Evolutionary conservation across 169 alveolate species (phyloP), one percentile per base, ranked within the genome.

Genomic region (Plasmodium vivax): DNA sequence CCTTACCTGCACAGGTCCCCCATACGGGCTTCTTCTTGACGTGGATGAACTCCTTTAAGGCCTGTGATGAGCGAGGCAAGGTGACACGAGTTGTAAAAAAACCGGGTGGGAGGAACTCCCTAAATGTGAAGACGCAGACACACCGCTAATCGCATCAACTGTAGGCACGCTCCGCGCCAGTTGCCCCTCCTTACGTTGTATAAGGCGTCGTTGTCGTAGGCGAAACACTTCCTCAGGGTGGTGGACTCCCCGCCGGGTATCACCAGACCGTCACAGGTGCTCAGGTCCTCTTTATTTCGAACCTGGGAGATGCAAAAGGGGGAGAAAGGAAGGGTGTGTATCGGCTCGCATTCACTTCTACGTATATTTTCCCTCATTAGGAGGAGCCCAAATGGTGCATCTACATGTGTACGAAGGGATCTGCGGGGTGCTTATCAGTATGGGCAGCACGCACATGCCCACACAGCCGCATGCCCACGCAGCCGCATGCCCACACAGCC

Each of bases 171-270:
- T 1, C 72, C 19, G 12, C 56, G 12, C 8, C 27, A 51, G 62
- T 14, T 51, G 4, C 23, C 23, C 8, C 12, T 71, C 62, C 62
- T 58, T 88, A 88, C 94, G 19, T 88, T 88, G 82, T 77, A 88
- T 58, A 88, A 80, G 74, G 90, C n/a, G 23, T 88, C 94, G 82
- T 79, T 88, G 41, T 88, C 90, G 54, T 88, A 88, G 12, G 94
- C 71, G 71, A 79, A 62, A 43, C 94, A 88, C 47, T 68, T 79
- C 19, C 94, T 79, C 27, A 77, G 19, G 27, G 94, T 88, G 4
- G 94, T 88, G 3, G 94, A 88, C 51, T 88, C 94, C 51, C 94
- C 94, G 12, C 94, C 94, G 10, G 94, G 94, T 54, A 88, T 88
- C 4, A 88, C 94, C n/a, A 88, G 27, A 38, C 94, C 94, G 38